Percentiles rank a stretch among this genome's conserved stretches.
Evolutionary conservation across 345 rosid genomes (phyloP).

Genomic region (Rubroshorea leprosula): DNA sequence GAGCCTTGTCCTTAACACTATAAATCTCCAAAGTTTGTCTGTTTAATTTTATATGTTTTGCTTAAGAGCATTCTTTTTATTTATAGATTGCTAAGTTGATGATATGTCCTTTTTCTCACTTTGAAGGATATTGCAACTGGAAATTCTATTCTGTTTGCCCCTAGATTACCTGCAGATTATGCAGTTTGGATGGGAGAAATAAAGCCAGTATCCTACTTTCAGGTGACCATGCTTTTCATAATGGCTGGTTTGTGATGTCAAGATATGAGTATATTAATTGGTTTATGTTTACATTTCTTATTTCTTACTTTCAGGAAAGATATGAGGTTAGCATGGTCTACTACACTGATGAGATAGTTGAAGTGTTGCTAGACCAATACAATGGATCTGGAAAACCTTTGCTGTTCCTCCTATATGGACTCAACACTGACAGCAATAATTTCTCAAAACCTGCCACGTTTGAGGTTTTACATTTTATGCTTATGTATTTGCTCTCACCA

Average conservation of each 20-base stretch:
- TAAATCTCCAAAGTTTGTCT: neutral
- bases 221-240: slow-evolving; percentile 35
- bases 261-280: neutral
- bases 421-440: slow-evolving; percentile 78
- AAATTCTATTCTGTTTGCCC: slow-evolving; percentile 71
- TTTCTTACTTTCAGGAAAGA: slow-evolving; percentile 47
- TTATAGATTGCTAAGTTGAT: slow-evolving; percentile 7
- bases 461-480: slow-evolving; percentile 54
- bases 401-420: slow-evolving; percentile 75
- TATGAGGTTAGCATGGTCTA: slow-evolving; percentile 63
- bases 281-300: slow-evolving; percentile 12
- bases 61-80: neutral
- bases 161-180: slow-evolving; percentile 73
- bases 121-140: slow-evolving; percentile 78
- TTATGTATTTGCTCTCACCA: no score
- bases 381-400: slow-evolving; percentile 54
- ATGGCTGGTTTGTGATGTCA: slow-evolving; percentile 6
- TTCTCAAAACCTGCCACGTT: slow-evolving; percentile 82
- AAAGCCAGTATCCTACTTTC: slow-evolving; percentile 49
- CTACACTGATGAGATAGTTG: slow-evolving; percentile 72
- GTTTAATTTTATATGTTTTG: neutral
- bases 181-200: slow-evolving; percentile 92
- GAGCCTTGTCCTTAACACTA: neutral
- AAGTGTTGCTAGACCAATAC: slow-evolving; percentile 44
- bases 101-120: neutral